These are phyloP conservation scores for Metschnikowia amazonensis DNA, from an alignment of 805 yeast genomes.

Conservation along the genomic window DNA sequence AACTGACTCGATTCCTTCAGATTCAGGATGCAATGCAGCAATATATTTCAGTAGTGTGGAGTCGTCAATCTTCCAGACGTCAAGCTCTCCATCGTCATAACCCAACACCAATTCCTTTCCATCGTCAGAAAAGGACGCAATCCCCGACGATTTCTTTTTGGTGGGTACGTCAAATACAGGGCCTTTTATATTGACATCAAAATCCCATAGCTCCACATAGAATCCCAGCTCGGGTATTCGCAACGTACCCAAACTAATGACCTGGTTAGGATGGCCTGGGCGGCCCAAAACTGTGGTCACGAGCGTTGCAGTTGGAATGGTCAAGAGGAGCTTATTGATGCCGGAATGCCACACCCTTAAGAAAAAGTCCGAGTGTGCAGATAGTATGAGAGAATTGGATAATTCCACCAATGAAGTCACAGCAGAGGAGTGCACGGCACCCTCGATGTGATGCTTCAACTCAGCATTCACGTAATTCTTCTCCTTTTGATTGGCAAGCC, in stretches of 20 bases:
- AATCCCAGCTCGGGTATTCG: constrained; percentile 12
- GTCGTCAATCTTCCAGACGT: constrained; percentile 14
- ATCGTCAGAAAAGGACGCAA: constrained; percentile 12
- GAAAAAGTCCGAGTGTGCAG: constrained; percentile 18
- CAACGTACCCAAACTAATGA: constrained; percentile 13
- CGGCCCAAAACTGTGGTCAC: constrained; percentile 10
- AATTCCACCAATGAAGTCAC: constrained; percentile 11
- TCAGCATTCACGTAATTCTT: constrained; percentile 1
- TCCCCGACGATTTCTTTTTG: constrained; percentile 5
- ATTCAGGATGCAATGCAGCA: neutral
- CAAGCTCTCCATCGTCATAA: constrained; percentile 15
- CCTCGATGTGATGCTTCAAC: neutral
- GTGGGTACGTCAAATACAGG: constrained; percentile 14
- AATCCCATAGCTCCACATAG: constrained; percentile 18
- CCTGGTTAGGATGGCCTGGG: constrained; percentile 13
- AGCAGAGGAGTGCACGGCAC: constrained; percentile 4
- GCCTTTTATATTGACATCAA: constrained; percentile 8
- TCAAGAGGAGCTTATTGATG: constrained; percentile 3
- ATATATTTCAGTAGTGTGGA: constrained; percentile 5
- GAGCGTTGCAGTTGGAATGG: constrained; percentile 15
- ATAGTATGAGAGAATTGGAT: constrained; percentile 8
- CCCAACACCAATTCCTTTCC: constrained; percentile 14
- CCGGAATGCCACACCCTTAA: constrained; percentile 14
- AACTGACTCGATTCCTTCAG: neutral
- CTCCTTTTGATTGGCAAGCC: constrained; percentile 11